A percentile compares a stretch with the other conserved stretches of the same genome.
These are phyloP conservation scores for Aspergillus tanneri DNA, from an alignment of 2,329 filamentous ascomycete genomes.

Conservation along the genomic window DNA sequence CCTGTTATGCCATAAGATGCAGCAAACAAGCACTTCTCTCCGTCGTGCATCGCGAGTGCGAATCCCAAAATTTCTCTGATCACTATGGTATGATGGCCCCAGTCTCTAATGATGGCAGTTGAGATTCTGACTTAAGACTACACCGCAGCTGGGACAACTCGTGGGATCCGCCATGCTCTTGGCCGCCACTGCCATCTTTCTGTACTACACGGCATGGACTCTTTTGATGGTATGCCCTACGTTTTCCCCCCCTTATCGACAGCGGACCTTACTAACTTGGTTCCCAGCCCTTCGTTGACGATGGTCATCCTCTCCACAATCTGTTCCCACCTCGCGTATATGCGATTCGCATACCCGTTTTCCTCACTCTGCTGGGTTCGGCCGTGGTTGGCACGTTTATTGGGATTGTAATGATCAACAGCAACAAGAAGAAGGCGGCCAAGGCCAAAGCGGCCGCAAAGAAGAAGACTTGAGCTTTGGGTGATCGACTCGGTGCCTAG, in stretches of 20 bases:
- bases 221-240: conserved; percentile 76
- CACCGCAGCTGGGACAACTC: conserved; percentile 79
- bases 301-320: conserved; percentile 86
- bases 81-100: conserved; percentile 28
- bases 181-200: conserved; percentile 69
- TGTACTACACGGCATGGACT: conserved; percentile 98
- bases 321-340: conserved; percentile 97
- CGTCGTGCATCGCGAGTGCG: not conserved
- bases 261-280: conserved; percentile 1
- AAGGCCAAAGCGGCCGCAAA: conserved; percentile 81
- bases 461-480: conserved; percentile 72
- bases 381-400: conserved; percentile 96
- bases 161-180: conserved; percentile 74
- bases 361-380: conserved; percentile 85
- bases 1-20: conserved; percentile 5
- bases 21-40: not conserved
- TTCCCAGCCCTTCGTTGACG: conserved; percentile 88
- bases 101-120: not conserved
- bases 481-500: too few relatives aligned
- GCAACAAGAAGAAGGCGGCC: conserved; percentile 94
- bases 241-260: not conserved
- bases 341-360: conserved; percentile 97
- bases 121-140: conserved; percentile 9
- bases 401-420: conserved; percentile 96
- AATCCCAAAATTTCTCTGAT: not conserved